phyloP scores from a whole-genome alignment of 495 filamentous ascomycete genomes.

The Penicillium soppii region DNA sequence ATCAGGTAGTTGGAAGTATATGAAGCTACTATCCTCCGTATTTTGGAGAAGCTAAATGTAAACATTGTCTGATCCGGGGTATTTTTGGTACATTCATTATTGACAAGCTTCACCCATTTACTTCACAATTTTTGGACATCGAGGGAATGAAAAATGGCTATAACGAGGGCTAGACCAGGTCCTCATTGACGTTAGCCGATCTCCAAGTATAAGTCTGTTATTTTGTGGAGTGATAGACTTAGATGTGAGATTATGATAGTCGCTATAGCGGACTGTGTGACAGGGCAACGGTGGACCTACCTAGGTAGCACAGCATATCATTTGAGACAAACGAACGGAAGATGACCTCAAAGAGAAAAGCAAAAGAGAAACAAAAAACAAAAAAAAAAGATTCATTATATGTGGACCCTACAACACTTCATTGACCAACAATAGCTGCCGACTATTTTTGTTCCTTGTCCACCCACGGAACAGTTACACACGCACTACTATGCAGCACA shows the following conservation, averaged over 20 bases:
- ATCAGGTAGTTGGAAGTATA: neutral
- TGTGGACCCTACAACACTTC: conserved; percentile 4
- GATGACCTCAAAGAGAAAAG: neutral
- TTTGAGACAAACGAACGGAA: neutral
- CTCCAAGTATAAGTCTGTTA: too few relatives aligned
- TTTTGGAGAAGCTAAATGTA: neutral
- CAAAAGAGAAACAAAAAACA: conserved; percentile 4
- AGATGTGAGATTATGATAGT: neutral
- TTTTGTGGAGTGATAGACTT: too few relatives aligned
- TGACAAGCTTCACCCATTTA: too few relatives aligned
- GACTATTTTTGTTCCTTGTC: conserved; percentile 17
- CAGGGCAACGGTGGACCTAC: neutral
- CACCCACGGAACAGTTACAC: conserved; percentile 4
- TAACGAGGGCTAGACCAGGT: too few relatives aligned
- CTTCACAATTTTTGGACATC: too few relatives aligned
- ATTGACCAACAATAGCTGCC: conserved; percentile 11
- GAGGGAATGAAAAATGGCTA: neutral
- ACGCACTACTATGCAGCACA: too few relatives aligned
- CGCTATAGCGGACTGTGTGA: neutral
- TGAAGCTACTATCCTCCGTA: neutral
- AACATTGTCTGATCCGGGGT: neutral
- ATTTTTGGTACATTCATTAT: neutral
- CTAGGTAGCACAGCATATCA: neutral
- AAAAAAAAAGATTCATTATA: too few relatives aligned
- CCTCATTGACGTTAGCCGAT: too few relatives aligned